These are phyloP conservation scores for Glonium stellatum DNA, from an alignment of 495 filamentous ascomycete species.

Conservation along the genomic window DNA sequence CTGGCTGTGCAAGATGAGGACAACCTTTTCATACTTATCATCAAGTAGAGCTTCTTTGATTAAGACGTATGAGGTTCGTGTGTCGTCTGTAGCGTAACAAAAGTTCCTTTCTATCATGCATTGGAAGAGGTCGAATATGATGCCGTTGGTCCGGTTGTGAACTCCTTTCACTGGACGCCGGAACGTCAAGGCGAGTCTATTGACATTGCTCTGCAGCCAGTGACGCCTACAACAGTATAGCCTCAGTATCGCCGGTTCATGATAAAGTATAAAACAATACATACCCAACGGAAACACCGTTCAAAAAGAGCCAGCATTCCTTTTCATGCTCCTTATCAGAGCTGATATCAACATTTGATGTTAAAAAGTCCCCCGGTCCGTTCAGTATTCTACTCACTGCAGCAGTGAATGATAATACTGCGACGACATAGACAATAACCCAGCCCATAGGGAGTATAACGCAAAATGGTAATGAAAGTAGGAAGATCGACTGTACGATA, in stretches of 20 bases:
- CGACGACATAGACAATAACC: conserved; percentile 14
- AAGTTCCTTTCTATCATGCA: conserved; percentile 66
- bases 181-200: conserved; percentile 67
- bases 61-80: conserved; percentile 47
- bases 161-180: conserved; percentile 68
- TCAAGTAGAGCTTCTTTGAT: conserved; percentile 56
- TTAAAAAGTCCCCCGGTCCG: conserved; percentile 3
- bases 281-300: conserved; percentile 59
- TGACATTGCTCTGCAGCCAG: conserved; percentile 61
- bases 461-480: conserved; percentile 18
- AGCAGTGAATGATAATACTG: conserved; percentile 12
- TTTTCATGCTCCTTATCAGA: conserved; percentile 32
- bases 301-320: conserved; percentile 71
- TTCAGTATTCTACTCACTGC: conserved; percentile 23
- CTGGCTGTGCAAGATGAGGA: conserved; percentile 76
- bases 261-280: conserved; percentile 17
- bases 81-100: conserved; percentile 62
- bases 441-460: conserved; percentile 15
- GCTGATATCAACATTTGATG: conserved; percentile 12
- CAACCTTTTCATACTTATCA: conserved; percentile 57
- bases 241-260: conserved; percentile 2
- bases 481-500: conserved; percentile 15
- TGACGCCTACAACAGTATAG: conserved; percentile 37
- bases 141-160: conserved; percentile 64
- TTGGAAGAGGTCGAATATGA: conserved; percentile 23